Base-by-base conservation (phyloP, 352 stramenopile genomes). In the Elongisporangium undulatum region DNA sequence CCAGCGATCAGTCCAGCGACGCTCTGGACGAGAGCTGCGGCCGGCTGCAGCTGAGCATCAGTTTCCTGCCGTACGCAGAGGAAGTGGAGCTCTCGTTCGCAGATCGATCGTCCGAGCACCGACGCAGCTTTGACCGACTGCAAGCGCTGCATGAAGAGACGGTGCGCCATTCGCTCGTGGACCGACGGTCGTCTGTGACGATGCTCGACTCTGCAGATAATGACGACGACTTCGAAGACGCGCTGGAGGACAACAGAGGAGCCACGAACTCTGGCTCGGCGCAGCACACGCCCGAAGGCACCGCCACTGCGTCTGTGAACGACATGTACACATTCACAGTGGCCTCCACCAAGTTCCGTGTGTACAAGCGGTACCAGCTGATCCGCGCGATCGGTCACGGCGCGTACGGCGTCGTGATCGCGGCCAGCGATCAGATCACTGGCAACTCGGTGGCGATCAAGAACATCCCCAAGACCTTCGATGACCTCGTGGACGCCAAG, bases 291-390 rank as follows among this genome's bases (percentile, higher is more conserved):
- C 45, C 60, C 3, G 39, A 62, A 0, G 3, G 17, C 8, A 21
- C 39, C 4, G 19, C 54, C 24, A 54, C 24, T 41, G 5, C 39
- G 26, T 17, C 48, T 29, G 10, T 49, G 3, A 62, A 87, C 38
- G 80, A 90, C 52, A 94, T 94, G 85, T 87, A 94, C 78, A 82
- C 81, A 17, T 94, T 94, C 64, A 86, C 73, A 0, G 82, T 94
- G 39, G 82, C 82, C 50, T 91, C 84, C 39, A 94, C 85, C 29
- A 92, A 88, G 69, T 94, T 94, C 58, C 77, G 81, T 38, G 80
- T 94, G 49, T 90, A 91, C 62, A 85, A 76, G n/a, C 76, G 84
- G 16, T 91, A 93, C 56, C 84, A 94, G 53, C 69, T 94, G 10
- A 94, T 94, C 62, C 79, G 84, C 10, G 82, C 84, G 3, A 91